A percentile compares a stretch with the other conserved stretches of the same genome.
Evolutionary conservation across 768 basidiomycete species (phyloP).

Genomic region (Leccinum variicolor): DNA sequence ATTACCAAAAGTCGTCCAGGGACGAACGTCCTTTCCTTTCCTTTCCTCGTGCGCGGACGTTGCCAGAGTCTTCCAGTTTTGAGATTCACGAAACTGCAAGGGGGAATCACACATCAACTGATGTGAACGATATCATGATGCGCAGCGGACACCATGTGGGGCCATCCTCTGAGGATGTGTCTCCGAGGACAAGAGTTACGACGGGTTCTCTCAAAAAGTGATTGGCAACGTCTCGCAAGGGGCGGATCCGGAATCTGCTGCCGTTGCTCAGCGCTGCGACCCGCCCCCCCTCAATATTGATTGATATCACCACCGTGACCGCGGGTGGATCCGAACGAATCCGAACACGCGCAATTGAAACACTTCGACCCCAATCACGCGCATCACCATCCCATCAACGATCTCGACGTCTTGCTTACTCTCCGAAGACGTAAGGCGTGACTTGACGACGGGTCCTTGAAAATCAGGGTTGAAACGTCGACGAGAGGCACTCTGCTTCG

Average conservation of each 20-base stretch:
- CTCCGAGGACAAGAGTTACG: slow-evolving; percentile 15
- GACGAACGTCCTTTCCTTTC: slow-evolving; percentile 8
- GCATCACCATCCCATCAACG: background rate
- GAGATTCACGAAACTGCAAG: slow-evolving; percentile 3
- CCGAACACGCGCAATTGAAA: slow-evolving; percentile 18
- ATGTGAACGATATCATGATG: slow-evolving; percentile 3
- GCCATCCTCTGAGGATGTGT: background rate
- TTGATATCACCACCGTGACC: background rate
- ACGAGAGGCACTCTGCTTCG: background rate
- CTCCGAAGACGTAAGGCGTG: slow-evolving; percentile 6
- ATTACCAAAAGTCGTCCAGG: slow-evolving; percentile 4
- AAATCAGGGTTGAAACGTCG: background rate
- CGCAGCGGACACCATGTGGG: background rate
- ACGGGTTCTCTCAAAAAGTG: background rate
- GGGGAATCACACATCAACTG: background rate
- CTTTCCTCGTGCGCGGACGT: background rate
- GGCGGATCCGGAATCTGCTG: background rate
- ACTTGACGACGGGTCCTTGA: background rate
- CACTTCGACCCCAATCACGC: slow-evolving; percentile 2
- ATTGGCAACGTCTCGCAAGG: background rate
- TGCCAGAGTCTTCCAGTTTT: background rate
- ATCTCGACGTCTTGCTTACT: background rate
- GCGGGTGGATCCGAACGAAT: background rate
- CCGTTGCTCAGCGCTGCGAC: background rate
- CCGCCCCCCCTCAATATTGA: background rate